phyloP scores from a whole-genome alignment of 2,329 filamentous ascomycete species.

The Botrytis sinoallii region DNA sequence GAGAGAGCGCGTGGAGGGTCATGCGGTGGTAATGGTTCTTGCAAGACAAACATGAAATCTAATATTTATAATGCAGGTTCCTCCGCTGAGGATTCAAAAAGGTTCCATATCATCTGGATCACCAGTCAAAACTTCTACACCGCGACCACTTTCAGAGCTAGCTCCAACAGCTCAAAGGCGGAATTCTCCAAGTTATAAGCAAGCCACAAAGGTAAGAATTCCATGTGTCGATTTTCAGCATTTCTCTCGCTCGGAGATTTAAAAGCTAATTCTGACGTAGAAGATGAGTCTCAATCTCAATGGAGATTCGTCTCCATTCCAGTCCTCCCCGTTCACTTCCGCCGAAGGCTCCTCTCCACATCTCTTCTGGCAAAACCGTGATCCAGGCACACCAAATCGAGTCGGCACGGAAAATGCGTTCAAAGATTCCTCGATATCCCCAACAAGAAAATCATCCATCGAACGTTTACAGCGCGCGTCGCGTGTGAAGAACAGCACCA shows the following conservation, averaged over 20 bases:
- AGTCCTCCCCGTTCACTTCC: conserved; percentile 69
- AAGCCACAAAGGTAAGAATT: conserved; percentile 62
- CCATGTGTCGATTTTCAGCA: conserved; percentile 22
- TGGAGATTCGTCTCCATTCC: conserved; percentile 78
- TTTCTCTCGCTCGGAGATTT: conserved; percentile 29
- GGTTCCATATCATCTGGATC: conserved; percentile 53
- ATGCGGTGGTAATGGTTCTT: background rate
- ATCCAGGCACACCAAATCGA: conserved; percentile 63
- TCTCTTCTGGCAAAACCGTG: conserved; percentile 82
- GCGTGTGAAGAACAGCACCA: conserved; percentile 96
- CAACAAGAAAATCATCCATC: conserved; percentile 82
- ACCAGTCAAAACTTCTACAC: conserved; percentile 61
- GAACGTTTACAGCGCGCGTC: conserved; percentile 94
- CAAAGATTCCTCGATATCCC: conserved; percentile 57
- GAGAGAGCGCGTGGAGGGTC: background rate
- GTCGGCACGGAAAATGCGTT: conserved; percentile 68
- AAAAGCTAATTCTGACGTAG: conserved; percentile 42
- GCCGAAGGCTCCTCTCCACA: conserved; percentile 69
- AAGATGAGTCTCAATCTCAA: conserved; percentile 58
- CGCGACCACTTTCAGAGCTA: conserved; percentile 83
- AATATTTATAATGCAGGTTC: conserved; percentile 50
- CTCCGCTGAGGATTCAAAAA: conserved; percentile 78
- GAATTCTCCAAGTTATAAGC: conserved; percentile 90
- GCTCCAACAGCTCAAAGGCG: conserved; percentile 79
- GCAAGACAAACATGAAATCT: background rate